These are phyloP conservation scores for Musa itinerans DNA, from an alignment of 176 grass and related monocot species.

Conservation along the genomic window DNA sequence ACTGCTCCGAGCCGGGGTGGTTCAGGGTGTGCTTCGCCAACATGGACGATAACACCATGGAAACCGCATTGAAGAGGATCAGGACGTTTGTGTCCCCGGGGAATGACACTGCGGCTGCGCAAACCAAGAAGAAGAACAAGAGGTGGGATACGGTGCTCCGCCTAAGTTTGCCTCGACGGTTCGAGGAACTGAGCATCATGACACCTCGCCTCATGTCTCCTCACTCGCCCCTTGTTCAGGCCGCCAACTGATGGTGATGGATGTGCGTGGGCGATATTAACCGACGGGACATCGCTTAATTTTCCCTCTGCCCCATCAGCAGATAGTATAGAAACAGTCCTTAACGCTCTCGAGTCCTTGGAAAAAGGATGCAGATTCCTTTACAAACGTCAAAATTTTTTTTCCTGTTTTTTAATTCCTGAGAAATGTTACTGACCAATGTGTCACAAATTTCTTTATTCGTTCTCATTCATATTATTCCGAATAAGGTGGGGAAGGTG, in stretches of 20 bases:
- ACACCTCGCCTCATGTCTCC: slow-evolving; percentile 30
- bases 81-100: slow-evolving; percentile 28
- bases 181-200: background rate
- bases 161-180: slow-evolving; percentile 41
- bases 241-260: slow-evolving; percentile 24
- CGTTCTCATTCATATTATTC: too few relatives aligned
- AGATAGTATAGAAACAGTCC: too few relatives aligned
- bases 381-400: too few relatives aligned
- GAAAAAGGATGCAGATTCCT: too few relatives aligned
- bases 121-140: slow-evolving; percentile 26
- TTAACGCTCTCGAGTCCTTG: too few relatives aligned
- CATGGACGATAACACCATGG: slow-evolving; percentile 70
- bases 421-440: too few relatives aligned
- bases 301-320: too few relatives aligned
- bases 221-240: slow-evolving; percentile 46
- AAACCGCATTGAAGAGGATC: slow-evolving; percentile 49
- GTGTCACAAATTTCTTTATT: too few relatives aligned
- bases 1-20: slow-evolving; percentile 65
- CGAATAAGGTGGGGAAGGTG: too few relatives aligned
- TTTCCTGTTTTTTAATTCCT: too few relatives aligned
- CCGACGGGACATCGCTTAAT: too few relatives aligned
- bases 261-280: too few relatives aligned
- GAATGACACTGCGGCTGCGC: slow-evolving; percentile 1
- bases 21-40: slow-evolving; percentile 88
- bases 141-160: slow-evolving; percentile 13